Conservation (phyloP, 768 basidiomycete genomes). For the Tricholoma matsutake region DNA sequence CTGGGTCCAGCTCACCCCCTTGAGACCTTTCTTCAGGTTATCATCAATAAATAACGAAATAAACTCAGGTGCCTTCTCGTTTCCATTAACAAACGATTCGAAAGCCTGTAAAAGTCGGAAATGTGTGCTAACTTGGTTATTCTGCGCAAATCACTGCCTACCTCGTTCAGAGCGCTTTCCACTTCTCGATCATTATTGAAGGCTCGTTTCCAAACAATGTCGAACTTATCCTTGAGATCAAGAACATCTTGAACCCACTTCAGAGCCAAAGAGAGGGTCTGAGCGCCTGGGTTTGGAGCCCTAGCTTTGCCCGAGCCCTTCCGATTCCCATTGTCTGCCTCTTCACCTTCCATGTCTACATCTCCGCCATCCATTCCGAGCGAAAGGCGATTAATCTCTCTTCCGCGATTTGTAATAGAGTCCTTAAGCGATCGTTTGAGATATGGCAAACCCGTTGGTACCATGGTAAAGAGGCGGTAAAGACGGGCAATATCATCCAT, state of each 20-base stretch:
- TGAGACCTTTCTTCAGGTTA: conserved; percentile 89
- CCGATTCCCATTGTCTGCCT: conserved; percentile 34
- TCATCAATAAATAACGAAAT: conserved; percentile 98
- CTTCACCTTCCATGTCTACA: conserved; percentile 34
- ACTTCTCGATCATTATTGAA: conserved; percentile 73
- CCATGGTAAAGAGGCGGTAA: conserved; percentile 69
- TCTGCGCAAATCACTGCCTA: conserved; percentile 28
- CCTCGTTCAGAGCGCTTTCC: conserved; percentile 84
- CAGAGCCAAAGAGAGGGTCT: conserved; percentile 62
- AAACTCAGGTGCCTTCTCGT: conserved; percentile 87
- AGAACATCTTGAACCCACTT: conserved; percentile 94
- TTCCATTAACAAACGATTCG: conserved; percentile 84
- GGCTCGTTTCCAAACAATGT: conserved; percentile 64
- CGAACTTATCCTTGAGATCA: conserved; percentile 89
- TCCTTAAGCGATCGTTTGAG: conserved; percentile 68
- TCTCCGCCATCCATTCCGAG: conserved; percentile 36
- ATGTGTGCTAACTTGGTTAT: not conserved
- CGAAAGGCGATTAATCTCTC: conserved; percentile 72
- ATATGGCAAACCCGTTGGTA: conserved; percentile 61
- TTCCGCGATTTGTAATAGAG: conserved; percentile 71
- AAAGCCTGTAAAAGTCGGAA: conserved; percentile 65
- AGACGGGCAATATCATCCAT: conserved; percentile 73
- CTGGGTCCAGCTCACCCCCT: conserved; percentile 62
- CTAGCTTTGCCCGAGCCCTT: conserved; percentile 49
- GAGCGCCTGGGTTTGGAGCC: conserved; percentile 35